Evolutionary conservation across 192 early-diverging fungal species (phyloP), one percentile per base, ranked within the genome.

Genomic region (Jimgerdemannia flammicorona): DNA sequence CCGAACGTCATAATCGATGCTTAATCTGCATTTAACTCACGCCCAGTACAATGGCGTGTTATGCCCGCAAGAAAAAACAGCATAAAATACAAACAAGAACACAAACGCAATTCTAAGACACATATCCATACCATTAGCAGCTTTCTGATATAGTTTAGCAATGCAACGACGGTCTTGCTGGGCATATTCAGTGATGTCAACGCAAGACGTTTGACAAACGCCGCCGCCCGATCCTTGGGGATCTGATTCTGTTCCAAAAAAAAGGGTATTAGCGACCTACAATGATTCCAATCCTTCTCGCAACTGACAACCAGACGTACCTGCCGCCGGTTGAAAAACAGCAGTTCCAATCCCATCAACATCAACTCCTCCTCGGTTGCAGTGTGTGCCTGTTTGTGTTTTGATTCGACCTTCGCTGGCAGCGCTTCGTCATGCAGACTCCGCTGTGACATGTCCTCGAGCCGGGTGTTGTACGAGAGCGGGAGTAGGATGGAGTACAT

Each of bases 161-260:
- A 94, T 18, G 87, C 85, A 10, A 92, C 78, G 40, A 91, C 89
- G 19, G 90, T 90, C 70, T 92, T 87, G 71, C 90, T 88, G 43
- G 94, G 93, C 83, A 95, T 90, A 77, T 94, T 88, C 40, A 97
- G 77, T 39, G 91, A 87, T 3, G 90, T 79, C 14, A 86, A 86
- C 4, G 89, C 85, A 44, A 97, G 80, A 41, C 97, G 89, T 85
- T 99, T 99, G 77, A 90, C 80, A 79, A 96, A 99, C 6, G 96
- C 88, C n/a, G 95, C 94, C 14, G 91, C 87, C 18, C 97, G 90
- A 71, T 90, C 87, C 43, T 95, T 80, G 18, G 95, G 93, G 3
- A 96, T 90, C 87, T 92, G 75, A 73, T 63, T 63, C 65, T n/a
- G 72, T 49, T 44, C 20, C 18, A 18, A 9, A 68, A 3, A 65